Evolutionary conservation across 768 basidiomycete species (phyloP).

Genomic region (Crassisporium funariophilum): DNA sequence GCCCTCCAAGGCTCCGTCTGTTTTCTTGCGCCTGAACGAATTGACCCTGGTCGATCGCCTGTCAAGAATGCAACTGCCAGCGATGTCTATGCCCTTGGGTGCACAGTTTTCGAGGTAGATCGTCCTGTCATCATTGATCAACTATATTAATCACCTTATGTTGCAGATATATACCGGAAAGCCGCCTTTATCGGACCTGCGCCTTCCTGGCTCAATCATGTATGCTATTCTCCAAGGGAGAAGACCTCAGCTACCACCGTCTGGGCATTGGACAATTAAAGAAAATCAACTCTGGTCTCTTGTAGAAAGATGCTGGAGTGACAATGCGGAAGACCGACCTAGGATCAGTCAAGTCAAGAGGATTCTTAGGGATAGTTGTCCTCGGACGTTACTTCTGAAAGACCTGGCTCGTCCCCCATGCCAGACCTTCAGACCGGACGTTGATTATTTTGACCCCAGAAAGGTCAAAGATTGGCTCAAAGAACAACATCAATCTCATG

Average conservation of each 20-base stretch:
- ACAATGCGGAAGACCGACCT: slow-evolving; percentile 13
- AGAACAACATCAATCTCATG: no score
- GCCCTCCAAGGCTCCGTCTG: slow-evolving; percentile 15
- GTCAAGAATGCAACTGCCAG: slow-evolving; percentile 9
- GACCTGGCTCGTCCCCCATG: background rate
- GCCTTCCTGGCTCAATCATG: slow-evolving; percentile 4
- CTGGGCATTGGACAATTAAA: slow-evolving; percentile 13
- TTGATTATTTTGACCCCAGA: background rate
- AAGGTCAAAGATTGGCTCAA: background rate
- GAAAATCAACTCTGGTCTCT: slow-evolving; percentile 18
- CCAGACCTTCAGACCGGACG: background rate
- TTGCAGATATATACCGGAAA: slow-evolving; percentile 15
- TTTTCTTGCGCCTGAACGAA: slow-evolving; percentile 23
- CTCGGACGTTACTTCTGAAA: background rate
- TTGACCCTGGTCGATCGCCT: slow-evolving; percentile 2
- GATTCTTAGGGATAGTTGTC: slow-evolving; percentile 6
- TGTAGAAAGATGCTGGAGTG: slow-evolving; percentile 15
- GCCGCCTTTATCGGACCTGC: slow-evolving; percentile 5
- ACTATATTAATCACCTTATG: background rate
- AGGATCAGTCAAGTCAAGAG: slow-evolving; percentile 12
- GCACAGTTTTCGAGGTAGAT: slow-evolving; percentile 22
- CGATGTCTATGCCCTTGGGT: slow-evolving; percentile 23
- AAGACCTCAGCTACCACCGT: slow-evolving; percentile 14
- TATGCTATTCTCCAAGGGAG: slow-evolving; percentile 8
- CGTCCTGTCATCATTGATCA: background rate